Evolutionary conservation across 345 rosid species (phyloP), one percentile per base, ranked within the genome.

Genomic region (Salix brachista): DNA sequence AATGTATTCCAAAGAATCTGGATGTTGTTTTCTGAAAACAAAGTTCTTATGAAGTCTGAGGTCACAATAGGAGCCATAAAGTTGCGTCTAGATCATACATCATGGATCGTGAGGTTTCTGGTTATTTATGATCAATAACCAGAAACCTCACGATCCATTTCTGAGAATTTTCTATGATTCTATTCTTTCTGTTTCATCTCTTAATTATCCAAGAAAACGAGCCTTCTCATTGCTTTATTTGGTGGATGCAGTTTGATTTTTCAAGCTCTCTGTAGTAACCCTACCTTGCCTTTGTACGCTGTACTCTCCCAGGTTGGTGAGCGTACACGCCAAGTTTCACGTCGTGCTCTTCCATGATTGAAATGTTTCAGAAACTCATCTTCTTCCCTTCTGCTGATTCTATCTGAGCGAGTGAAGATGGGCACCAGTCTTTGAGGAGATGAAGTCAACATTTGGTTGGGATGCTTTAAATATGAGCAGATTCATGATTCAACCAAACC

Each of bases 181-280:
- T 41, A 21, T 46, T 11, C 13, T 62, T 23, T 34, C 23, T 14
- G 11, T 8, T 13, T 8, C 11, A 44, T 54, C 12, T 36, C 41
- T 9, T 18, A n/a, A 36, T 23, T 8, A 25, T 14, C 65, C 25
- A 6, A 19, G 18, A n/a, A 50, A 54, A 71, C 65, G 36, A 18
- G 2, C 23, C 16, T 32, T 16, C 48, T 72, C 13, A 39, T 70
- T 50, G 36, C 10, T 8, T 28, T 69, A 48, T 25, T 80, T 54
- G 18, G 50, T 67, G 68, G 65, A 9, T 81, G 73, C 89, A 95
- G 99, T 28, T 89, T 85, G 71, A 68, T 87, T 18, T 94, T 95
- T 73, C 97, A 95, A 88, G 93, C 91, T 44, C 89, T 95, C 16
- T 95, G 99, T 87, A 85, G 99, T 79, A 90, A 91, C 84, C 90